Evolutionary conservation across 257 asterid genomes (phyloP), one percentile per base, ranked within the genome.

Genomic region (Marsdenia floribunda): DNA sequence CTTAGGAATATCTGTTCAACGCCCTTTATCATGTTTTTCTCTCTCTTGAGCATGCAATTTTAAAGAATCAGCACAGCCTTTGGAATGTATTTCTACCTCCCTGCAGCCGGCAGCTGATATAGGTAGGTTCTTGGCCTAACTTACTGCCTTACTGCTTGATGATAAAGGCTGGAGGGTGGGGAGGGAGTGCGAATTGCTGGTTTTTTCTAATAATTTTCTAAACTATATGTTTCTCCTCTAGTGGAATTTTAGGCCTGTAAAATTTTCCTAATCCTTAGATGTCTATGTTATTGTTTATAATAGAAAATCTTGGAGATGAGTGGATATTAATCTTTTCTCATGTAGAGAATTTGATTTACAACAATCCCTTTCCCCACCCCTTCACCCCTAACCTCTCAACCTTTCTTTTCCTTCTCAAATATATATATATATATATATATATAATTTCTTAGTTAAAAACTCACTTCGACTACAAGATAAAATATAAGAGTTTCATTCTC

Each of bases 241-340:
- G 60, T 68, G 38, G 59, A 21, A 76, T 55, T 42, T 19, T 54
- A 15, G 78, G 46, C 15, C 52, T 67, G 53, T 50, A 26, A 21
- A 57, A 13, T 29, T 47, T 26, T 19, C 15, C 18, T 42, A 5
- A 49, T 63, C 44, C 46, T 10, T 3, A 33, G 29, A 24, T 21
- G 8, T 22, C 13, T 46, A 44, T 73, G 42, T 46, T 29, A 15
- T 26, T 59, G 35, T 22, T 1, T 21, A 53, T 53, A 53, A 18
- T 18, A 14, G 65, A 22, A 38, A 14, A 55, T 53, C 12, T 2
- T 10, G 14, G 5, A 21, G 53, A 55, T 12, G 47, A 72, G 22
- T 24, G 68, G 68, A 22, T 69, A 13, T 14, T 15, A 15, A 42
- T 21, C 11, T 68, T 46, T 46, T 59, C 38, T 15, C 11, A 22